Conservation (phyloP, 2,329 filamentous ascomycete genomes). For the Pyricularia grisea region DNA sequence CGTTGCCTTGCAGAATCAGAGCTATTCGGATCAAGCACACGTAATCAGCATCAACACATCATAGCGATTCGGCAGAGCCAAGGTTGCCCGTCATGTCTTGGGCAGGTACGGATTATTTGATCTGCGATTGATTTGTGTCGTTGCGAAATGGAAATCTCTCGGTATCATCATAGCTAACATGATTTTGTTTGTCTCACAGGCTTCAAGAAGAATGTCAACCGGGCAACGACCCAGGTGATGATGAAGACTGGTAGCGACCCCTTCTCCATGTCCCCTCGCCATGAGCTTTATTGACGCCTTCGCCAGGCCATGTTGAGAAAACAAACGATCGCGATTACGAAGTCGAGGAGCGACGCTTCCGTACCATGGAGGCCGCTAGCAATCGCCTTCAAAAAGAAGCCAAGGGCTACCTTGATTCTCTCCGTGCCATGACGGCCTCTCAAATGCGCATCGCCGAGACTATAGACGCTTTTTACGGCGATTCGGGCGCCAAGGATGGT, state of each 20-base stretch:
- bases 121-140: constrained; percentile 3
- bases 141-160: neutral
- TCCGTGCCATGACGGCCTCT: constrained; percentile 97
- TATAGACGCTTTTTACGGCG: constrained; percentile 98
- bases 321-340: constrained; percentile 98
- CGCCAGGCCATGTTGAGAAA: constrained; percentile 83
- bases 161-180: neutral
- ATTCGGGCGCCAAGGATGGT: constrained; percentile 87
- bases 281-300: neutral
- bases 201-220: constrained; percentile 96
- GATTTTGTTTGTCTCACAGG: constrained; percentile 31
- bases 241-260: constrained; percentile 77
- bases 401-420: constrained; percentile 92
- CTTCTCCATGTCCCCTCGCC: constrained; percentile 13
- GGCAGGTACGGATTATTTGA: constrained; percentile 26
- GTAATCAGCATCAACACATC: neutral
- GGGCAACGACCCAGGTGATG: constrained; percentile 98
- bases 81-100: constrained; percentile 32
- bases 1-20: neutral
- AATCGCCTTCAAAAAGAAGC: constrained; percentile 92
- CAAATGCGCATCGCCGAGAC: constrained; percentile 99
- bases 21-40: neutral
- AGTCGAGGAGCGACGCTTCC: constrained; percentile 92
- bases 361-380: constrained; percentile 93
- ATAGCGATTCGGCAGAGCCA: neutral